Evolutionary conservation across 148 eudicot species (phyloP).

Genomic region (Vaccinium corymbosum): DNA sequence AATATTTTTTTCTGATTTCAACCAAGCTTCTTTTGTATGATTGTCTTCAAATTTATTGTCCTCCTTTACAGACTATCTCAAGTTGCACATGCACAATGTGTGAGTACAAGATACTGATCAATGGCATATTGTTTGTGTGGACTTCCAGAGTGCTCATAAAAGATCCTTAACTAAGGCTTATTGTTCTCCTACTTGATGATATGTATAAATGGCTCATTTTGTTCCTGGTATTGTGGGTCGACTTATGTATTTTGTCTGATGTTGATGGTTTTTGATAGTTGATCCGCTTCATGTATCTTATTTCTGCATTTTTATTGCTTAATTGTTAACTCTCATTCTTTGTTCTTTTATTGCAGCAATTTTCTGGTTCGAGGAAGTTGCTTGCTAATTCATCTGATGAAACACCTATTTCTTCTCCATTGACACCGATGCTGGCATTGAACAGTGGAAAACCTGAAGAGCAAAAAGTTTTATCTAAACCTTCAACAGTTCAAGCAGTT

Average conservation of each 20-base stretch:
- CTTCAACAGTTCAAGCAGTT: conserved; percentile 75
- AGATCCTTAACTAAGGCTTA: not conserved
- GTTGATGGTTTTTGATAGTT: not conserved
- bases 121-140: not conserved
- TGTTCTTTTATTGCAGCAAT: conserved; percentile 40
- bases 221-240: not conserved
- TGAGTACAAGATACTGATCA: not conserved
- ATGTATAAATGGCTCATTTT: not conserved
- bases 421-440: conserved; percentile 57
- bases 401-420: conserved; percentile 70
- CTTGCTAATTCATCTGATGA: conserved; percentile 63
- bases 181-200: conserved; percentile 3
- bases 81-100: not conserved
- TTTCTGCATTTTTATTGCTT: not conserved
- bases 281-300: not conserved
- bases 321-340: not conserved
- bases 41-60: not conserved
- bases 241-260: not conserved
- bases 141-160: not conserved
- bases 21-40: not conserved
- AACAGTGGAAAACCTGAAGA: conserved; percentile 52
- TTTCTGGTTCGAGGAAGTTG: conserved; percentile 58
- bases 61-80: not conserved
- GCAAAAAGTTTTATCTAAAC: conserved; percentile 62
- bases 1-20: not conserved